Evolutionary conservation across 2,329 filamentous ascomycete genomes (phyloP), one percentile per base, ranked within the genome.

Genomic region (Xylaria sp.): DNA sequence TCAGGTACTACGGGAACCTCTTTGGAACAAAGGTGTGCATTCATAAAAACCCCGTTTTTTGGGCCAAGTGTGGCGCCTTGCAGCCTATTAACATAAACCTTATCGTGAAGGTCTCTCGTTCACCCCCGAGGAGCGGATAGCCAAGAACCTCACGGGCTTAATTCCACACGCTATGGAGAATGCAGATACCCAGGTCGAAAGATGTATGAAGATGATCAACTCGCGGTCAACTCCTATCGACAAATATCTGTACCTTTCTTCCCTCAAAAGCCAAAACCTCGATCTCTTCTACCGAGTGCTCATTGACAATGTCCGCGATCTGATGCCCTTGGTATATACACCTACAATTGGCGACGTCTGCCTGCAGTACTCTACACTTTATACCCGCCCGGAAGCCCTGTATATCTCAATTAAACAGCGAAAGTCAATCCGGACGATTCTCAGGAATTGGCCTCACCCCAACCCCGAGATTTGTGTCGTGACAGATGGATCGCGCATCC

Each of bases 351-450:
- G 96, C 77, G 95, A 98, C 80, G 96, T 97, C 74, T 99, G 96
- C 84, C 86, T 97, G 80, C 92, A 95, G 83, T 99, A 97, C 89
- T 97, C 94, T 48, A 94, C 95, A 77, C 89, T 98, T 76, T 98
- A 97, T 86, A 97, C 94, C 70, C 92, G 94, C 75, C 94, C 96
- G 25, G 96, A 98, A 86, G 94, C 92, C 73, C 88, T 98, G 82
- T 99, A 98, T 85, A 92, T 99, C 73, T 98, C 94, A 70, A 98
- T 93, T 83, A 92, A 94, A 82, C 95, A 99, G 85, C 91, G 93
- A 73, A 96, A 94, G 78, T 94, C 95, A 71, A 93, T 98, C 73
- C 89, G 90, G 77, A 91, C 92, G 55, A 94, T 98, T 80, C 90
- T 98, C 74, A 86, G 90, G 78, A 98, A 98, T 82, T 99, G 96